A percentile compares a stretch with the other conserved stretches of the same genome.
These are phyloP conservation scores for Phytophthora kernoviae DNA, from an alignment of 352 stramenopile genomes.

Conservation along the genomic window DNA sequence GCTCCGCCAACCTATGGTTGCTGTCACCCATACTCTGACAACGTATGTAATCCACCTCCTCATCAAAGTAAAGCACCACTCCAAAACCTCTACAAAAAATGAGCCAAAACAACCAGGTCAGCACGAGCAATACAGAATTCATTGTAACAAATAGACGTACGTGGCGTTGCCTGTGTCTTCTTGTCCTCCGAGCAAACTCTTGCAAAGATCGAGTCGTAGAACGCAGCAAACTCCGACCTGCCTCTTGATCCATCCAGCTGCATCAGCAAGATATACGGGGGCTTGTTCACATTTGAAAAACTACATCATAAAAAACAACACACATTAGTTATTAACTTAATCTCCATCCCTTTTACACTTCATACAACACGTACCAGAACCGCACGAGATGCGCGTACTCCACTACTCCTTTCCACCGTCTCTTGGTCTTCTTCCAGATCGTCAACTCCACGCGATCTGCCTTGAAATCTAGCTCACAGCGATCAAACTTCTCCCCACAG, in stretches of 20 bases:
- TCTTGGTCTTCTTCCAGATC: slow-evolving; percentile 33
- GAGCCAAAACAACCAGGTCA: neutral
- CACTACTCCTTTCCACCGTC: slow-evolving; percentile 37
- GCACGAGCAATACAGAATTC: neutral
- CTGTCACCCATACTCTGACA: slow-evolving; percentile 64
- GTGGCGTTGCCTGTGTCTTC: slow-evolving; percentile 18
- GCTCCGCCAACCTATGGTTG: slow-evolving; percentile 30
- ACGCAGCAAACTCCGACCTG: slow-evolving; percentile 42
- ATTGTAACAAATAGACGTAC: slow-evolving; percentile 29
- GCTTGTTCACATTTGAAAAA: slow-evolving; percentile 28
- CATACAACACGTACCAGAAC: slow-evolving; percentile 38
- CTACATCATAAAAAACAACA: slow-evolving; percentile 18
- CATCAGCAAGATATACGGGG: slow-evolving; percentile 64
- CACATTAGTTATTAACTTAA: neutral
- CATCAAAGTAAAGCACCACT: slow-evolving; percentile 68
- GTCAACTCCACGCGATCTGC: slow-evolving; percentile 33
- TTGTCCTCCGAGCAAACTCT: slow-evolving; percentile 36
- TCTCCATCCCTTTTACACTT: neutral
- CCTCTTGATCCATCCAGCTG: slow-evolving; percentile 38
- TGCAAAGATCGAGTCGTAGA: slow-evolving; percentile 68
- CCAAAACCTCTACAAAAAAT: slow-evolving; percentile 59
- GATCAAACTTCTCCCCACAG: slow-evolving; percentile 44
- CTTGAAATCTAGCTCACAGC: slow-evolving; percentile 44
- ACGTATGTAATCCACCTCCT: slow-evolving; percentile 61
- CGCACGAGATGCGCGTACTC: slow-evolving; percentile 46